Base-by-base conservation (phyloP, 2,329 filamentous ascomycete genomes). In the Alternaria brassicae region DNA sequence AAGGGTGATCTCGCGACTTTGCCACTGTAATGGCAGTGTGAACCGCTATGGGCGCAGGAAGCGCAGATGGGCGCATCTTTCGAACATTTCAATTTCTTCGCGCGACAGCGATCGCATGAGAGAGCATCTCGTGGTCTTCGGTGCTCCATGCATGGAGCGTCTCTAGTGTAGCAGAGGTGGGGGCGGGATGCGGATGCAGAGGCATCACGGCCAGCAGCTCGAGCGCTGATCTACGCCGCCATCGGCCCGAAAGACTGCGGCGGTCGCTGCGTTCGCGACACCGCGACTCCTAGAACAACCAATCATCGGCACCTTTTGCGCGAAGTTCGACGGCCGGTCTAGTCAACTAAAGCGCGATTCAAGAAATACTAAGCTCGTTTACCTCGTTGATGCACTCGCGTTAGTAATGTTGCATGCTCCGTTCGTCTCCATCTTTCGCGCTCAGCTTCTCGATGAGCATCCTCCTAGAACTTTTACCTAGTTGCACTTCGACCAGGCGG, bases 21-120 rank as follows among this genome's bases (percentile, higher is more conserved):
- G 13, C 69, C 69, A 36, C 66, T 70, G 40, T 71, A 71, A 34
- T 71, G 69, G 10, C 67, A 71, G 40, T 62, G 52, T 6, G 64
- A 56, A 4, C 62, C 58, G 19, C 63, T 71, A 17, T 65, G 51
- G 19, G 60, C 64, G 55, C 69, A 71, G n/a, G 61, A 60, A 34
- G 49, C 62, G 48, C 69, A 71, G 32, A 60, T 53, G 30, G 69
- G 69, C 37, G 61, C 57, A 30, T 71, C 66, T 44, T 71, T 71
- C 23, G 69, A 71, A n/a, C 69, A 71, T 62, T 71, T 71, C 34
- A 71, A 40, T 45, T 71, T 71, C 37, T 71, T 71, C 50, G 67
- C 58, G 44, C 69, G 66, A 48, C 69, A 71, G 28, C 69, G 62
- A 50, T 70, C 67, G 61, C 69, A 71, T 42, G 62, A 64, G 32